Evolutionary conservation across 805 yeast species (phyloP).

Genomic region (Schizosaccharomyces lindneri): DNA sequence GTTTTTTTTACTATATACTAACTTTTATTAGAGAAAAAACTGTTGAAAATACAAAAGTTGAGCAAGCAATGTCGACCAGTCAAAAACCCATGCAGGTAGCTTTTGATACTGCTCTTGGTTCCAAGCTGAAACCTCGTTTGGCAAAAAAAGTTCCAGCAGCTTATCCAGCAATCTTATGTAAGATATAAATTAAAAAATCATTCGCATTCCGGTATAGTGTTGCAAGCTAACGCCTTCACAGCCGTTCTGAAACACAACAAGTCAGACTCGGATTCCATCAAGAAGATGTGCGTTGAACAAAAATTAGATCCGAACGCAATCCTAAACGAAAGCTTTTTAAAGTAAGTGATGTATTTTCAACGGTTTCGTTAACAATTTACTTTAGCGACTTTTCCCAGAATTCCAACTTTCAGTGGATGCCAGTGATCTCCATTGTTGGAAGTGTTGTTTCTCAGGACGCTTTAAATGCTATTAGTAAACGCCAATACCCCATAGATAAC

Average conservation of each 20-base stretch:
- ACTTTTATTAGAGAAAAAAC: not conserved
- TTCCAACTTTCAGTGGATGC: constrained; percentile 40
- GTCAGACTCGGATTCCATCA: not conserved
- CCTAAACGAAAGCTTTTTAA: not conserved
- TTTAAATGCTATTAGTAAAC: constrained; percentile 51
- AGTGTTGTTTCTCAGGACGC: constrained; percentile 81
- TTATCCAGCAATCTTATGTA: not conserved
- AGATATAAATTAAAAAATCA: not conserved
- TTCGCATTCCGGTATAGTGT: no score
- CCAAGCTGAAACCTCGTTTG: not conserved
- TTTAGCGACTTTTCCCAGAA: not conserved
- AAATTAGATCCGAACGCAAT: not conserved
- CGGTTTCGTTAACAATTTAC: not conserved
- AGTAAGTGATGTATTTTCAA: not conserved
- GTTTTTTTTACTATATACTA: not conserved
- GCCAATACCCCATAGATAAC: constrained; percentile 64
- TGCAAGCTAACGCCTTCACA: not conserved
- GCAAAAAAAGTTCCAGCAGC: not conserved
- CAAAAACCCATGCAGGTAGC: not conserved
- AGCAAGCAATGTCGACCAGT: not conserved
- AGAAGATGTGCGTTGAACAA: not conserved
- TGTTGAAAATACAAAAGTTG: not conserved
- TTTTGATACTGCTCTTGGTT: not conserved
- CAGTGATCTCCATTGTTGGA: constrained; percentile 69
- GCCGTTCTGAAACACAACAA: not conserved